Percentiles rank a stretch among this genome's conserved stretches.
These are phyloP conservation scores for Moringa oleifera DNA, from an alignment of 345 rosid species.

Conservation along the genomic window DNA sequence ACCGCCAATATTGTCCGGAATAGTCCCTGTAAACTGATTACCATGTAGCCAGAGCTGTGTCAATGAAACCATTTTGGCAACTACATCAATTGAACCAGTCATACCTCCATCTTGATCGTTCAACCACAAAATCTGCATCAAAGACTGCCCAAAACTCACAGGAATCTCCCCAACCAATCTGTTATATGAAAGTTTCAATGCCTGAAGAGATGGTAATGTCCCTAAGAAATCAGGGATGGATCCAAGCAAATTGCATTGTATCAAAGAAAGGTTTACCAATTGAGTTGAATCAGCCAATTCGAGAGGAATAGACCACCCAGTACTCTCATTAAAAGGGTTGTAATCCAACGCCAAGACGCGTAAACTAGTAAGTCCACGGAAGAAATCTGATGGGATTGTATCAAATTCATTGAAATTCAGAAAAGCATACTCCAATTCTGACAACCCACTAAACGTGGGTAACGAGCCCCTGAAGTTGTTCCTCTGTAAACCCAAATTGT, in stretches of 20 bases:
- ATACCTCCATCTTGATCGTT: conserved; percentile 38
- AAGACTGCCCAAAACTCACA: conserved; percentile 29
- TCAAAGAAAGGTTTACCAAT: conserved; percentile 32
- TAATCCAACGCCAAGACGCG: conserved; percentile 45
- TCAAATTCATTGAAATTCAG: conserved; percentile 42
- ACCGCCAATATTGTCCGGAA: conserved; percentile 39
- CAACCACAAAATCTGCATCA: conserved; percentile 40
- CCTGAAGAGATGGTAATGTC: conserved; percentile 26
- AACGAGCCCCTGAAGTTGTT: conserved; percentile 36
- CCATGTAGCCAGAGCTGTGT: conserved; percentile 53
- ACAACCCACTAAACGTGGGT: conserved; percentile 40
- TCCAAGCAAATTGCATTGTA: conserved; percentile 37
- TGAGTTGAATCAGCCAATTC: conserved; percentile 32
- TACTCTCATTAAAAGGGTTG: conserved; percentile 31
- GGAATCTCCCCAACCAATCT: conserved; percentile 40
- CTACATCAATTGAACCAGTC: conserved; percentile 33
- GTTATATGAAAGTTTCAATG: conserved; percentile 34
- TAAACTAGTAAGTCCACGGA: conserved; percentile 32
- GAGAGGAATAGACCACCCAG: conserved; percentile 42
- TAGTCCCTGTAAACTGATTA: conserved; percentile 35
- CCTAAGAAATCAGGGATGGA: conserved; percentile 40
- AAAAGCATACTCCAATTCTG: conserved; percentile 34
- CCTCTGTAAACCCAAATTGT: conserved; percentile 47
- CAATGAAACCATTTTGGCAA: conserved; percentile 34
- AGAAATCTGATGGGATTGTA: conserved; percentile 40